Percentiles rank a stretch among this genome's conserved stretches.
Evolutionary conservation across 2,329 filamentous ascomycete genomes (phyloP).

Genomic region (Arthroderma sp.): DNA sequence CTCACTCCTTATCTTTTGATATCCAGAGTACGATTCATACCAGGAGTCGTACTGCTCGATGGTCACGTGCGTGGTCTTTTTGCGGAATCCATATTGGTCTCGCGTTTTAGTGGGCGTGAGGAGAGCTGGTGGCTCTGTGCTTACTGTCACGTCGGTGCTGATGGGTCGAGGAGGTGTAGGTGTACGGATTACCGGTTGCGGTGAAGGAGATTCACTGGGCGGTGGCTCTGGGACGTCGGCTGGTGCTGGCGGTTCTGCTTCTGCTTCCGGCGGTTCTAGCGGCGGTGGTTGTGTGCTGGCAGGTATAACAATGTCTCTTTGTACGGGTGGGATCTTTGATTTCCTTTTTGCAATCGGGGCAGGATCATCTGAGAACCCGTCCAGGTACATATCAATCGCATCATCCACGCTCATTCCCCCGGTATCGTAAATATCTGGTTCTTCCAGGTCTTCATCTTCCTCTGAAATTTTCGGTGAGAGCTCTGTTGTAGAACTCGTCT

Average conservation of each 20-base stretch:
- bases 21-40: constrained; percentile 62
- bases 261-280: neutral
- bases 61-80: constrained; percentile 67
- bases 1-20: constrained; percentile 59
- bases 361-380: constrained; percentile 40
- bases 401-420: constrained; percentile 48
- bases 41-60: constrained; percentile 69
- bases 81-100: constrained; percentile 87
- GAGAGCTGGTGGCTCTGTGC: constrained; percentile 30
- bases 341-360: constrained; percentile 26
- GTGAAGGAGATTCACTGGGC: neutral
- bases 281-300: neutral
- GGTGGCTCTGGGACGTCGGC: constrained; percentile 3
- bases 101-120: constrained; percentile 35
- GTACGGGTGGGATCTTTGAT: constrained; percentile 19
- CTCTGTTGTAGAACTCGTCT: constrained; percentile 63
- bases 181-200: neutral
- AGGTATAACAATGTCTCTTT: neutral
- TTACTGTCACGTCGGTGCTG: constrained; percentile 24
- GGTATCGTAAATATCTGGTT: constrained; percentile 48
- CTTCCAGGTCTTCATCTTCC: constrained; percentile 45
- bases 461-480: constrained; percentile 48
- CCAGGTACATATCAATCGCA: constrained; percentile 49
- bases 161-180: constrained; percentile 2
- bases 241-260: constrained; percentile 15